Evolutionary conservation across 495 filamentous ascomycete species (phyloP).

Genomic region (Penicillium samsonianum): DNA sequence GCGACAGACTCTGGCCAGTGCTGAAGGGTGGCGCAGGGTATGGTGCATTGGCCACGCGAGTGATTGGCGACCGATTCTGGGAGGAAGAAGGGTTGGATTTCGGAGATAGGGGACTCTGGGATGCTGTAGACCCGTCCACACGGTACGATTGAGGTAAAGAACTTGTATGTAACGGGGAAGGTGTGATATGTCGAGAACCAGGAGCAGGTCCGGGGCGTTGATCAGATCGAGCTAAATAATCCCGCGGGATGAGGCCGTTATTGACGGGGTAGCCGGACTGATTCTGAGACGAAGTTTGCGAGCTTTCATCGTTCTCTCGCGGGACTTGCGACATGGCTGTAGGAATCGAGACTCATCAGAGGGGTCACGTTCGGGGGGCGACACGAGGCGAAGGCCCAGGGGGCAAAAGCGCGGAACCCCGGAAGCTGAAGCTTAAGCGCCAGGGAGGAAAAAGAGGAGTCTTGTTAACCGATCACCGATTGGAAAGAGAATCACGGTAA

Average conservation of each 20-base stretch:
- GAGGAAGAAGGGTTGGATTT: conserved; percentile 30
- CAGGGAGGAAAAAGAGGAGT: conserved; percentile 13
- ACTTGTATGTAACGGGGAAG: conserved; percentile 41
- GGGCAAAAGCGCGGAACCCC: conserved; percentile 25
- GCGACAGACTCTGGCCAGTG: conserved; percentile 21
- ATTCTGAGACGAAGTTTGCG: conserved; percentile 21
- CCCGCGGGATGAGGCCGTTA: conserved; percentile 35
- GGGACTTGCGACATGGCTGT: conserved; percentile 44
- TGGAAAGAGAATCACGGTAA: conserved; percentile 1
- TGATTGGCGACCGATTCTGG: conserved; percentile 25
- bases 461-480: conserved; percentile 22
- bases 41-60: conserved; percentile 36
- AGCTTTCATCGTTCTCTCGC: conserved; percentile 36
- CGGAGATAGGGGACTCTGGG: conserved; percentile 37
- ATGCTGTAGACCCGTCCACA: conserved; percentile 28
- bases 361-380: conserved; percentile 24
- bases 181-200: conserved; percentile 36
- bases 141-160: conserved; percentile 29
- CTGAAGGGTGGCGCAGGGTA: conserved; percentile 35
- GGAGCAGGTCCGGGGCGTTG: conserved; percentile 26
- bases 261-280: conserved; percentile 21
- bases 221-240: conserved; percentile 38
- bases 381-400: conserved; percentile 21
- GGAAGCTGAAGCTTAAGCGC: conserved; percentile 30
- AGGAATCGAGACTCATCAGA: conserved; percentile 31